phyloP scores from a whole-genome alignment of 192 early-diverging fungal genomes.

The Chytriomyces hyalinus region DNA sequence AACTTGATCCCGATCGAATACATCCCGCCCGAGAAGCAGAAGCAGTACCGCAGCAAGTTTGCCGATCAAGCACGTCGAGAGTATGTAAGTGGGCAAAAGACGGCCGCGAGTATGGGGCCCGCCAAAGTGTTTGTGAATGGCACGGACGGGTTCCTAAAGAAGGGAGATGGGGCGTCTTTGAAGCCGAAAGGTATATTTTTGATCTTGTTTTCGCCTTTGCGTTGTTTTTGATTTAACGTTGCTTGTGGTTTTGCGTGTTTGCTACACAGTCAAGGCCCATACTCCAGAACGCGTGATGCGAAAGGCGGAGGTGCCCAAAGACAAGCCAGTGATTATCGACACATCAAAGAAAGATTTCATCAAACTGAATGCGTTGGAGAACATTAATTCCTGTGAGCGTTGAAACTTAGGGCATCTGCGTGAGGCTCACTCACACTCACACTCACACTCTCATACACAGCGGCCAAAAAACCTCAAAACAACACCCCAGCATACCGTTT shows the following conservation, averaged over 20 bases:
- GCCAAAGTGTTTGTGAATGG: slow-evolving; percentile 44
- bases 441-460: slow-evolving; percentile 47
- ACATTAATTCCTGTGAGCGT: slow-evolving; percentile 55
- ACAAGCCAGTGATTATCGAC: slow-evolving; percentile 34
- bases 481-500: slow-evolving; percentile 39
- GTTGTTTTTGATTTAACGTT: background rate
- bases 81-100: slow-evolving; percentile 47
- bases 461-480: slow-evolving; percentile 45
- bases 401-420: no score
- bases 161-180: slow-evolving; percentile 52
- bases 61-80: slow-evolving; percentile 52
- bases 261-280: background rate
- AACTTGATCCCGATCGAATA: slow-evolving; percentile 52
- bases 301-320: slow-evolving; percentile 57
- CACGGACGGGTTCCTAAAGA: slow-evolving; percentile 51
- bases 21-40: slow-evolving; percentile 43
- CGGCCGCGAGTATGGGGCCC: slow-evolving; percentile 59
- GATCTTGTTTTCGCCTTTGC: background rate
- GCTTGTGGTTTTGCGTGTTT: no score
- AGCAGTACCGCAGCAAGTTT: slow-evolving; percentile 51
- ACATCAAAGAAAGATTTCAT: slow-evolving; percentile 60
- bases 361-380: slow-evolving; percentile 56
- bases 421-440: no score
- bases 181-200: slow-evolving; percentile 19
- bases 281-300: slow-evolving; percentile 45